Conservation (phyloP, 2,329 filamentous ascomycete species). For the Magnaporthiopsis poae region DNA sequence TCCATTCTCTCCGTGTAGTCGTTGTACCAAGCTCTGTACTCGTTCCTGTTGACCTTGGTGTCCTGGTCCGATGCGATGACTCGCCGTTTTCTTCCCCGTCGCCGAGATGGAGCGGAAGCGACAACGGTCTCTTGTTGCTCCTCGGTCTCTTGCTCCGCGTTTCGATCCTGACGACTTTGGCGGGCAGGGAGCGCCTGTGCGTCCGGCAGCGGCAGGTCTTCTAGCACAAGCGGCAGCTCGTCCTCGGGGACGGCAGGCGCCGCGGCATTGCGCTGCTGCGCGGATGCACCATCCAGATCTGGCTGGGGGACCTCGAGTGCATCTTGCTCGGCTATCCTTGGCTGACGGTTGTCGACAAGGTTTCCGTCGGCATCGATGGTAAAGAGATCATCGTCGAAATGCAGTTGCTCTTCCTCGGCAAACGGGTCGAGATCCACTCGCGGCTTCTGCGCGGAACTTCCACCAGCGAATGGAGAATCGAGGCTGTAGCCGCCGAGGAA, state of each 20-base stretch:
- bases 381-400: slow-evolving; percentile 27
- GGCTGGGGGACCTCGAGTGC: neutral
- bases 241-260: slow-evolving; percentile 9
- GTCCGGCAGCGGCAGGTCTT: slow-evolving; percentile 5
- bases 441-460: slow-evolving; percentile 14
- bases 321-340: neutral
- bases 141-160: slow-evolving; percentile 6
- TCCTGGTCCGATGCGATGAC: slow-evolving; percentile 12
- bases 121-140: slow-evolving; percentile 7
- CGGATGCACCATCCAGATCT: slow-evolving; percentile 2
- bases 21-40: slow-evolving; percentile 11
- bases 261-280: slow-evolving; percentile 1
- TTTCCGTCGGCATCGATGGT: slow-evolving; percentile 16
- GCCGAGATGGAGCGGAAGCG: neutral
- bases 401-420: slow-evolving; percentile 33
- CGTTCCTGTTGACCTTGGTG: slow-evolving; percentile 14
- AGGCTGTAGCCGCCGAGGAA: slow-evolving; percentile 10
- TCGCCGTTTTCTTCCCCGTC: slow-evolving; percentile 7
- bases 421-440: slow-evolving; percentile 30
- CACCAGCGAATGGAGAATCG: slow-evolving; percentile 13
- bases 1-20: slow-evolving; percentile 15
- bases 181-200: slow-evolving; percentile 4
- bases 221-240: neutral
- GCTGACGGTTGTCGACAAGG: slow-evolving; percentile 12
- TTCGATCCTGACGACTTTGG: neutral